These are phyloP conservation scores for Pelargonium cotyledonis DNA, from an alignment of 441 rosid species.

Conservation along the genomic window DNA sequence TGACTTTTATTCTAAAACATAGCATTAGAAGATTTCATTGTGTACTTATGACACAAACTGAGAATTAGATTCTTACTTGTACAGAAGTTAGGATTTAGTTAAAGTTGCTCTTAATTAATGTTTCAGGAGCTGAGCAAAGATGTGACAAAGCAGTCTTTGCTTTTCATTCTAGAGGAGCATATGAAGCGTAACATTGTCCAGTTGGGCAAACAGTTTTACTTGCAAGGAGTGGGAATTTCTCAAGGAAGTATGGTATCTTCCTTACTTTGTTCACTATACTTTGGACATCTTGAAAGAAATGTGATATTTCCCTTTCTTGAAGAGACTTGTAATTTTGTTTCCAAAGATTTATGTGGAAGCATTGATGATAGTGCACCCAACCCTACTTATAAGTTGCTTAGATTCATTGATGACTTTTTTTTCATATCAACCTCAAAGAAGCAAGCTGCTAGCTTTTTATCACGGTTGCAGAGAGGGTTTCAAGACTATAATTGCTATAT, in stretches of 20 bases:
- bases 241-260: conserved; percentile 84
- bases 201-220: conserved; percentile 46
- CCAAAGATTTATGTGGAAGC: conserved; percentile 22
- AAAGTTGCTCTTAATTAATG: conserved; percentile 6
- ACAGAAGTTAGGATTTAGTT: neutral
- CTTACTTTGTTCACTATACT: conserved; percentile 77
- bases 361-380: conserved; percentile 22
- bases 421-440: conserved; percentile 75
- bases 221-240: conserved; percentile 66
- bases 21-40: neutral
- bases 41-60: neutral
- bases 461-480: conserved; percentile 53
- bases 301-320: conserved; percentile 61
- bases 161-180: conserved; percentile 42
- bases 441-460: conserved; percentile 52
- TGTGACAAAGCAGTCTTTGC: conserved; percentile 35
- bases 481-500: conserved; percentile 68
- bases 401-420: conserved; percentile 77
- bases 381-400: conserved; percentile 43
- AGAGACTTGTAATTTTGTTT: conserved; percentile 24
- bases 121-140: conserved; percentile 41
- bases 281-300: conserved; percentile 70
- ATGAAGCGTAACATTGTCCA: conserved; percentile 57
- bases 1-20: neutral
- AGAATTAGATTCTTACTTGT: neutral